Conservation (phyloP, 2,329 filamentous ascomycete species). For the Verticillium nubilum region DNA sequence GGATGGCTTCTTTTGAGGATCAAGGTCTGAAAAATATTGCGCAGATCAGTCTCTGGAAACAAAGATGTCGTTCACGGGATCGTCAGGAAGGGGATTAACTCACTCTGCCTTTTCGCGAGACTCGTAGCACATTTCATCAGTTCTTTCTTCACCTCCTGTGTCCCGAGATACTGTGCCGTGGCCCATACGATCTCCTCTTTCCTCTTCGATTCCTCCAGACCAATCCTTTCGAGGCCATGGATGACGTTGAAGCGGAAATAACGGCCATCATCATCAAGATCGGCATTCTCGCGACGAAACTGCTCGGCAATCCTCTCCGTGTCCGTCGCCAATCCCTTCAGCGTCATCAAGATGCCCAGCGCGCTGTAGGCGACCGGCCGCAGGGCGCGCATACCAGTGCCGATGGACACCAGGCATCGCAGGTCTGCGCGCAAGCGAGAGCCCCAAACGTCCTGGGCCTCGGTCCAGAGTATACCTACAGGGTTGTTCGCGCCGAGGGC, state of each 20-base stretch:
- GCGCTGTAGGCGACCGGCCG: neutral
- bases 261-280: constrained; percentile 22
- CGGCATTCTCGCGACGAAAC: constrained; percentile 26
- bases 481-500: neutral
- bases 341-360: neutral
- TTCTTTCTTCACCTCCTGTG: too few species aligned
- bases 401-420: neutral
- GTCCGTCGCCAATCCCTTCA: constrained; percentile 27
- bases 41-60: too few species aligned
- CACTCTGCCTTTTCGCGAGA: too few species aligned
- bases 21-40: too few species aligned
- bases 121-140: too few species aligned
- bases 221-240: too few species aligned
- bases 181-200: too few species aligned
- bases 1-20: too few species aligned
- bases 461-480: neutral
- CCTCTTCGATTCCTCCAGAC: too few species aligned
- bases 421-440: neutral
- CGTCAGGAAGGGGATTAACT: too few species aligned
- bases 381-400: neutral
- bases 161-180: too few species aligned
- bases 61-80: too few species aligned
- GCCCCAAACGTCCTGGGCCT: neutral
- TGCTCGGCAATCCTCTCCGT: constrained; percentile 30
- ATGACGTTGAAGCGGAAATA: constrained; percentile 36